Conservation (phyloP, 176 grass and related monocot species). For the Hordeum marinum region DNA sequence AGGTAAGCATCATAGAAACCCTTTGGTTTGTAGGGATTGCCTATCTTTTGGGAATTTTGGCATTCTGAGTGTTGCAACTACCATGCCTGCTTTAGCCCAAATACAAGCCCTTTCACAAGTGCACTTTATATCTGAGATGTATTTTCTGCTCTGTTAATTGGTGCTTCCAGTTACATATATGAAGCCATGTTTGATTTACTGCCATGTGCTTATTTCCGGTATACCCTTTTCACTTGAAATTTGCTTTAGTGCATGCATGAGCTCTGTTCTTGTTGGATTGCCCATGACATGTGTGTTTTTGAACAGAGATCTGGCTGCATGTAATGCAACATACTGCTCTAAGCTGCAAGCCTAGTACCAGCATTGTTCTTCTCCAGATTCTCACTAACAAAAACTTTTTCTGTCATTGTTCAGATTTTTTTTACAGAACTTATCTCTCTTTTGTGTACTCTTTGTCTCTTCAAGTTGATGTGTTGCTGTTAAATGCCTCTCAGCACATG, state of each 20-base stretch:
- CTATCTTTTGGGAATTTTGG: background rate
- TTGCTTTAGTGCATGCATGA: background rate
- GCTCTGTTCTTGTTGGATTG: background rate
- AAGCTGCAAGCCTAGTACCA: background rate
- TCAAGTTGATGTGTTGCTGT: background rate
- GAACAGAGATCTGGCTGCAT: background rate
- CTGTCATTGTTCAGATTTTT: background rate
- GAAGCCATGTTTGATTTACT: background rate
- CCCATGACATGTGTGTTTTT: background rate
- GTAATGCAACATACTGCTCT: background rate
- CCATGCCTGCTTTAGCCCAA: background rate
- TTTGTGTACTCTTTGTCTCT: background rate
- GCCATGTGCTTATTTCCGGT: background rate
- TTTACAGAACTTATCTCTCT: background rate
- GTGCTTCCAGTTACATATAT: background rate
- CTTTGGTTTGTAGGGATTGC: background rate
- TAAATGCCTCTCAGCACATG: background rate
- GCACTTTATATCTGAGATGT: constrained; percentile 1
- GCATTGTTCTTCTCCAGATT: background rate
- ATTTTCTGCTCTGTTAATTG: background rate
- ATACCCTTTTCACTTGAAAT: background rate
- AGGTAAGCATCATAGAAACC: background rate
- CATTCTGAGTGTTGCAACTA: background rate
- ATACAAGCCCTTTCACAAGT: background rate
- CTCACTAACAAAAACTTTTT: background rate